A percentile compares a stretch with the other conserved stretches of the same genome.
phyloP scores from a whole-genome alignment of 202 grass and related monocot genomes.

The Setaria viridis region DNA sequence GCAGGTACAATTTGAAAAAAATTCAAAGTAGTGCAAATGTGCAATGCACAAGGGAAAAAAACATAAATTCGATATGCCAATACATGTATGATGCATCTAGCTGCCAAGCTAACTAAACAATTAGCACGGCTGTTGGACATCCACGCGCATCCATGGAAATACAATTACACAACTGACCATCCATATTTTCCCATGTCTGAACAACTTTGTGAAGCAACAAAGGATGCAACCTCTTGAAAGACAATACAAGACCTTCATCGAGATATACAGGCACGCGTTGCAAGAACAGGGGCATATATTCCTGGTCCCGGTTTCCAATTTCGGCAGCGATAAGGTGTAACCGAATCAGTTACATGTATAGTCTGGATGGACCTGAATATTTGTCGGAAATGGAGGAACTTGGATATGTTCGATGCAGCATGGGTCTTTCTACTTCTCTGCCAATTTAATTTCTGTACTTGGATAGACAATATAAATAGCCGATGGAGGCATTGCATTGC shows the following conservation, averaged over 20 bases:
- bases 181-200: too few relatives aligned
- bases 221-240: slow-evolving; percentile 16
- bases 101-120: neutral
- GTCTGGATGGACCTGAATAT: neutral
- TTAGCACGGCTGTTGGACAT: neutral
- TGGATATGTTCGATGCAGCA: slow-evolving; percentile 8
- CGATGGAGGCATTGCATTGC: neutral
- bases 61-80: too few relatives aligned
- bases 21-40: too few relatives aligned
- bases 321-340: neutral
- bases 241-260: neutral
- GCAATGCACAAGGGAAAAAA: too few relatives aligned
- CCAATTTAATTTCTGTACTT: neutral
- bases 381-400: neutral
- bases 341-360: neutral
- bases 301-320: neutral
- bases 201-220: neutral
- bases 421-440: neutral
- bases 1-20: too few relatives aligned
- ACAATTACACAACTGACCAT: neutral
- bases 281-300: neutral
- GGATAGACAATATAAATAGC: slow-evolving; percentile 11
- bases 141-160: neutral
- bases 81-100: neutral
- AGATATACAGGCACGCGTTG: neutral